These are phyloP conservation scores for Nakataea oryzae DNA, from an alignment of 2,329 filamentous ascomycete genomes.

Conservation along the genomic window DNA sequence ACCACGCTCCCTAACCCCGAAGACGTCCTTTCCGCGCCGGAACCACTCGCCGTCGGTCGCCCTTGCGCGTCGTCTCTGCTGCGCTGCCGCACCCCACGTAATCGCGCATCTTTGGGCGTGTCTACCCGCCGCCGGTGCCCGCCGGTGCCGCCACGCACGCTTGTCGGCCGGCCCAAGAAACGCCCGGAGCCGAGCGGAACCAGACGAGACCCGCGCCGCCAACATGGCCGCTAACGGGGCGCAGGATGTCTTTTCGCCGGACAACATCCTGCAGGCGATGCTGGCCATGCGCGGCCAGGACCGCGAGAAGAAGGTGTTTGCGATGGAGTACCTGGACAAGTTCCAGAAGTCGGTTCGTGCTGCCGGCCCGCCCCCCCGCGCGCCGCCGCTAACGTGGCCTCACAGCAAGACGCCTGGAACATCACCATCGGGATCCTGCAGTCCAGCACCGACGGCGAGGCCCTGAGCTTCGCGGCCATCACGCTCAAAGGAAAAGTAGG, in stretches of 20 bases:
- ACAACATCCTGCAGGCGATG: conserved; percentile 72
- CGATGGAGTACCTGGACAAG: conserved; percentile 72
- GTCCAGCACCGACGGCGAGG: conserved; percentile 69
- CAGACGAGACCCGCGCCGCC: conserved; percentile 6
- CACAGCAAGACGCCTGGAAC: conserved; percentile 80
- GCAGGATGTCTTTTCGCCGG: conserved; percentile 65
- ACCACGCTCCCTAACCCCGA: background rate
- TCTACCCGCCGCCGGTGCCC: background rate
- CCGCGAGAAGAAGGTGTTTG: conserved; percentile 77
- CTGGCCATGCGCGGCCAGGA: conserved; percentile 84
- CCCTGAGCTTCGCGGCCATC: conserved; percentile 90
- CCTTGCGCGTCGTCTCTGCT: background rate
- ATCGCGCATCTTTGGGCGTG: background rate
- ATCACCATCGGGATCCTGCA: conserved; percentile 80
- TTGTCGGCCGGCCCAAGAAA: too few species aligned
- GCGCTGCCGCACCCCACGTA: background rate
- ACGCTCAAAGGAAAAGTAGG: conserved; percentile 95
- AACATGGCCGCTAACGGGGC: conserved; percentile 57
- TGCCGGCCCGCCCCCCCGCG: background rate
- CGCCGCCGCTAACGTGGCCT: conserved; percentile 9
- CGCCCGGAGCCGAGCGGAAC: background rate
- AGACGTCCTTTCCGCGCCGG: too few species aligned
- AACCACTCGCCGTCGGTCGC: background rate
- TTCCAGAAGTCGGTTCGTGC: conserved; percentile 93
- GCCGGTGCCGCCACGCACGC: background rate